A percentile compares a stretch with the other conserved stretches of the same genome.
Conservation (phyloP, 2,329 filamentous ascomycete species). For the Aspergillus pseudoglaucus region DNA sequence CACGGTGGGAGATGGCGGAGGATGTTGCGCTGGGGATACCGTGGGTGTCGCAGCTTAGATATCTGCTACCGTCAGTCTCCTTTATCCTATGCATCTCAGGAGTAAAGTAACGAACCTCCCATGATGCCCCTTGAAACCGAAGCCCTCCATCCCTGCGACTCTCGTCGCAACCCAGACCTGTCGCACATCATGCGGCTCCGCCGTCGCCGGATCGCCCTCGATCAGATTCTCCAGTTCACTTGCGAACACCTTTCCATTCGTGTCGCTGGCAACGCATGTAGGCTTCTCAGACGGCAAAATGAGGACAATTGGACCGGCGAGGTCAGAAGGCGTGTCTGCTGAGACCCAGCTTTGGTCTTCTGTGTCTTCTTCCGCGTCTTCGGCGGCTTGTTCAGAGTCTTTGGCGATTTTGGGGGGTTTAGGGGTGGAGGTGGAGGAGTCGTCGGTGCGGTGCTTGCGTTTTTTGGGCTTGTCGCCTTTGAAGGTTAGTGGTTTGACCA, state of each 20-base stretch:
- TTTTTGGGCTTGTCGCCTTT: conserved; percentile 97
- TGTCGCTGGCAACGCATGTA: conserved; percentile 75
- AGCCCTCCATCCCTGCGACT: conserved; percentile 72
- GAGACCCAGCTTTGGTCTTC: conserved; percentile 88
- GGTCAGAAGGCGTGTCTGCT: conserved; percentile 66
- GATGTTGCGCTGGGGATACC: conserved; percentile 70
- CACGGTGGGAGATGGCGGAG: conserved; percentile 75
- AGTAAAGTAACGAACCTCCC: conserved; percentile 54
- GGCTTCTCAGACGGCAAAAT: conserved; percentile 70
- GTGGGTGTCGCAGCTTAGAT: conserved; percentile 77
- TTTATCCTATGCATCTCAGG: background rate
- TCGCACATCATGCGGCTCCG: conserved; percentile 90
- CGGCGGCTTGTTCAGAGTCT: conserved; percentile 10
- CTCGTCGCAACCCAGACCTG: conserved; percentile 91
- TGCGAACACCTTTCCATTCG: conserved; percentile 78
- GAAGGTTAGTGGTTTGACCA: conserved; percentile 79
- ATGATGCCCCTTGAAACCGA: conserved; percentile 85
- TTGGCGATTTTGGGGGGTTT: conserved; percentile 16
- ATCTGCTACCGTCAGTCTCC: conserved; percentile 44
- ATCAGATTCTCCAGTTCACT: conserved; percentile 80
- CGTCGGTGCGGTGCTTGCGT: conserved; percentile 63
- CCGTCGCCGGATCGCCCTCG: conserved; percentile 71
- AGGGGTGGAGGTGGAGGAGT: conserved; percentile 16
- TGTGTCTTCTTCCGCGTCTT: conserved; percentile 37
- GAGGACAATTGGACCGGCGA: conserved; percentile 75